Conservation (phyloP, 2,329 filamentous ascomycete genomes). For the Colletotrichum sp. region DNA sequence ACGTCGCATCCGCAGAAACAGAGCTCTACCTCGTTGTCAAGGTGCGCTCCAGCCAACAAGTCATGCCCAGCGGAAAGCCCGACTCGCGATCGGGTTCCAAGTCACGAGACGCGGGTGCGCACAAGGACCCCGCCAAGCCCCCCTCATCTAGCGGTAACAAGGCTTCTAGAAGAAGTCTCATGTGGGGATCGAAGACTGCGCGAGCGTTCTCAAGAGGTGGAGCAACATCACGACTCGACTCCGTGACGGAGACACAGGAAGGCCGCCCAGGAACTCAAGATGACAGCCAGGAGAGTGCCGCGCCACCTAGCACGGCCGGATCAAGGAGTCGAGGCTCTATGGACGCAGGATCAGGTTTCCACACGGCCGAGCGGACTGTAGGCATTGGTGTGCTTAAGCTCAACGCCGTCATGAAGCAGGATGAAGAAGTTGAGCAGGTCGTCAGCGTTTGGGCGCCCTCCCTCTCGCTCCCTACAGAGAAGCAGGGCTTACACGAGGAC, state of each 20-base stretch:
- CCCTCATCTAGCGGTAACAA: slow-evolving; percentile 48
- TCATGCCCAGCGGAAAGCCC: slow-evolving; percentile 48
- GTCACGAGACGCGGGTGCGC: slow-evolving; percentile 40
- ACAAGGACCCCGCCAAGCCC: slow-evolving; percentile 44
- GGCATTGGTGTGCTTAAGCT: slow-evolving; percentile 81
- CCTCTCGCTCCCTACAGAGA: slow-evolving; percentile 57
- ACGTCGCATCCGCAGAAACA: slow-evolving; percentile 65
- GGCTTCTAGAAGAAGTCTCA: slow-evolving; percentile 58
- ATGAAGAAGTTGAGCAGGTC: slow-evolving; percentile 75
- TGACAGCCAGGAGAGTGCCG: slow-evolving; percentile 46
- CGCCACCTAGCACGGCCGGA: slow-evolving; percentile 61
- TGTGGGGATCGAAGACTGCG: slow-evolving; percentile 64
- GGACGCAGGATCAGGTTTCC: slow-evolving; percentile 34
- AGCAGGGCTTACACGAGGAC: slow-evolving; percentile 63
- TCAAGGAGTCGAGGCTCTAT: slow-evolving; percentile 41
- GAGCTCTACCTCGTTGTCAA: slow-evolving; percentile 86
- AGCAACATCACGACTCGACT: slow-evolving; percentile 54
- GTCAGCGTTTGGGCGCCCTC: slow-evolving; percentile 78
- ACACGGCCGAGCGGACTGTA: slow-evolving; percentile 70
- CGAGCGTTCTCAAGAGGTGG: slow-evolving; percentile 61
- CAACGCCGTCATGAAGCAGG: slow-evolving; percentile 74
- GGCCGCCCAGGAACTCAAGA: slow-evolving; percentile 40
- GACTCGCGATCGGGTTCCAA: slow-evolving; percentile 56
- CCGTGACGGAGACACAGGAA: slow-evolving; percentile 52
- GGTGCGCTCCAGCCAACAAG: slow-evolving; percentile 66